Base-by-base conservation (phyloP, 1,284 basidiomycete species). In the Prillingera fragicola region DNA sequence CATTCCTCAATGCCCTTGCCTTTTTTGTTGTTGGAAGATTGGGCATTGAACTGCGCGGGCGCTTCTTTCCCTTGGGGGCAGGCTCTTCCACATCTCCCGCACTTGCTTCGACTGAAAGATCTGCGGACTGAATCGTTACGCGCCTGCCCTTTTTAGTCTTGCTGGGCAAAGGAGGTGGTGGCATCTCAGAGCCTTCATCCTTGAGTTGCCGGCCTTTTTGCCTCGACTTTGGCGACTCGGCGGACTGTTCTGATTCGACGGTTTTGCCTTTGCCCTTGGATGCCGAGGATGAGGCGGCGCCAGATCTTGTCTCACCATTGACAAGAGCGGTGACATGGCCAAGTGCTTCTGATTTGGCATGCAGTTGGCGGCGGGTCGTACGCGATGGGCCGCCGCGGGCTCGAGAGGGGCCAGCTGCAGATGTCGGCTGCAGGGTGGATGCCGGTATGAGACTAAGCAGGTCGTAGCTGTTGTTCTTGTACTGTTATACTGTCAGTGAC, bases 301-400 rank as follows among this genome's bases (percentile, higher is more conserved):
- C 32, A 26, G 36, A 37, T 14, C 18, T 38, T 1, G 33, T 39
- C 5, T 41, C 47, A 8, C 34, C n/a, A 18, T 42, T 28, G 15
- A 36, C 38, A 15, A 45, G 21, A 1, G 41, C 32, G 1, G 48
- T 49, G 8, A 59, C 47, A 15, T 56, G 31, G 1, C 52, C 55
- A 5, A 67, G 38, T 5, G 62, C 41, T 37, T 66, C 60, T 1
- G 62, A 55, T 40, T 59, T 56, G 27, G 57, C 59, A 15, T 63
- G 58, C 1, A 62, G 63, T 43, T 58, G 55, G 17, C 62, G 62
- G 18, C 67, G 57, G 10, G 67, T 69, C 8, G 61, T 63, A 4
- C 67, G 48, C 13, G 60, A 34, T 5, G 63, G 56, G 0, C 52
- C 25, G 1, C 33, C 9, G 3, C 56, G 50, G 14, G 45, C 35